Base-by-base conservation (phyloP, 2,329 filamentous ascomycete species). In the Calonectria fujianensis region DNA sequence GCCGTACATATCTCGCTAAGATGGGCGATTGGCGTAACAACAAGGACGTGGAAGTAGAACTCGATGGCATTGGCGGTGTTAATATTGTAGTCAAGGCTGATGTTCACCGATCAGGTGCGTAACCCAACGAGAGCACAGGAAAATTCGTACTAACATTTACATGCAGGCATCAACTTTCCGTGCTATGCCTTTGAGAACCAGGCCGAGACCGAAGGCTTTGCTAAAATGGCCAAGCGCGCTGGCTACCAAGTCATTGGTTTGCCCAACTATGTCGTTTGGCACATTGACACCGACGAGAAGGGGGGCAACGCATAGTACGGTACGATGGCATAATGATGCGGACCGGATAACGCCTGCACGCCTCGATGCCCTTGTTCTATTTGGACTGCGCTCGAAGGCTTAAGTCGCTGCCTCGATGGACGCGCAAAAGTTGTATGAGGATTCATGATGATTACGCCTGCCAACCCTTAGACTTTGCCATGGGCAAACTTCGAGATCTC, bases 201-300 rank as follows among this genome's bases (percentile, higher is more conserved):
- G 87, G 97, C 97, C 77, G 97, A 99, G 86, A 99, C 97, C 6
- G 97, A 99, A 87, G 97, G 97, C 9, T 99, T 99, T 83, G 97
- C 97, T 48, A 98, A 97, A 85, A 99, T 99, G 97, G 97, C 97
- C 74, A 98, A 97, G 88, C 91, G 96, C 77, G 97, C 97, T 24
- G 97, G 97, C 57, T 98, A 98, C 84, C 91, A 95, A 82, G 97
- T 99, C 32, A 91, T 95, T 79, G 97, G 97, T 59, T 89, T 99
- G 71, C 97, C 96, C 52, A 99, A 99, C 85, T 99, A 99, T 84
- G 93, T 99, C 66, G 96, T 99, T 74, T 99, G 97, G 97, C 97
- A 99, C 84, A 95, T 98, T 82, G 97, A 99, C 85, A 99, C 97
- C 3, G 92, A 96, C 72, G 97, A 99, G 88, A 98, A 98, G 89